phyloP scores from a whole-genome alignment of 768 basidiomycete genomes.

The Collybia nuda region DNA sequence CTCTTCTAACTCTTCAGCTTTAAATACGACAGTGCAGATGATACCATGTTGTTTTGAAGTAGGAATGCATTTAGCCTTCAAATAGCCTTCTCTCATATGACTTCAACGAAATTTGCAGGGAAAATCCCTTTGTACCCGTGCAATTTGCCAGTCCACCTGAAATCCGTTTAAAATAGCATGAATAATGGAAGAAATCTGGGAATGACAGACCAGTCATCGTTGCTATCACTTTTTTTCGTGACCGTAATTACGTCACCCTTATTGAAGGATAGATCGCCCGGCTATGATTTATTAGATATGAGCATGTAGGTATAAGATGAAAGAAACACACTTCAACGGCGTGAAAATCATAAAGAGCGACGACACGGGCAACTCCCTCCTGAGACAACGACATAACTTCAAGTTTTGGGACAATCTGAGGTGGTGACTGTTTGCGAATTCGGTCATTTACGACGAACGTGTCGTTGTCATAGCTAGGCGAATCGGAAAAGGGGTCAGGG shows the following conservation, averaged over 20 bases:
- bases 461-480: neutral
- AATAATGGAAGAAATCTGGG: neutral
- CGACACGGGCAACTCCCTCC: conserved; percentile 69
- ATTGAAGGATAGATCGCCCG: conserved; percentile 72
- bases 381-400: conserved; percentile 47
- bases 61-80: too few relatives aligned
- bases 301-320: neutral
- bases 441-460: neutral
- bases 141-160: conserved; percentile 79
- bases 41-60: neutral
- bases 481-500: neutral
- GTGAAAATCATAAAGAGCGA: conserved; percentile 72
- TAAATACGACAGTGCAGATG: neutral
- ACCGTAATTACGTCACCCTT: conserved; percentile 76
- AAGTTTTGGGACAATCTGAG: conserved; percentile 45
- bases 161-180: neutral
- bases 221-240: conserved; percentile 66
- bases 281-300: conserved; percentile 33
- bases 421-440: conserved; percentile 7
- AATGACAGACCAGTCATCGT: conserved; percentile 65
- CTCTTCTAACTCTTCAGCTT: neutral
- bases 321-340: conserved; percentile 60
- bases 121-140: conserved; percentile 65
- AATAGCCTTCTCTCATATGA: conserved; percentile 42
- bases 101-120: conserved; percentile 84